Evolutionary conservation across 1,284 basidiomycete species (phyloP).

Genomic region (Gomphus bonarii): DNA sequence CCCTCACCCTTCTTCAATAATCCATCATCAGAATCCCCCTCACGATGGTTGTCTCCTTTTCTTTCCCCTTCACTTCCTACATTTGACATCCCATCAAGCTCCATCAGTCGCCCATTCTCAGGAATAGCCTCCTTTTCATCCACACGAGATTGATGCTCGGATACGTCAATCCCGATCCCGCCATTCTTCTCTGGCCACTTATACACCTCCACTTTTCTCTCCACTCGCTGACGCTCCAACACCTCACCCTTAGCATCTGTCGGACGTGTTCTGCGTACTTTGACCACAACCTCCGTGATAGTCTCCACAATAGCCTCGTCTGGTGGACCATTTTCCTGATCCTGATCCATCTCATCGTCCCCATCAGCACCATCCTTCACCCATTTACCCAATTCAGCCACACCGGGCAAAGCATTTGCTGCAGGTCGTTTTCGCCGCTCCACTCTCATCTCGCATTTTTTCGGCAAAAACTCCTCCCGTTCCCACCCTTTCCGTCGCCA

Average conservation of each 20-base stretch:
- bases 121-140: not conserved
- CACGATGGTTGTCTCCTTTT: not conserved
- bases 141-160: not conserved
- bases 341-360: constrained; percentile 21
- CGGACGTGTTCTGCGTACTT: constrained; percentile 33
- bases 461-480: constrained; percentile 5
- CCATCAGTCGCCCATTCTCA: not conserved
- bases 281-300: constrained; percentile 41
- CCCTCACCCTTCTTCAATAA: not conserved
- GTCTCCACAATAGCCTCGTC: constrained; percentile 36
- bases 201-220: constrained; percentile 59
- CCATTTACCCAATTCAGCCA: not conserved
- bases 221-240: constrained; percentile 54
- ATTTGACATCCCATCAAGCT: not conserved
- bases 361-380: constrained; percentile 17
- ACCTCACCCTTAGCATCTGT: constrained; percentile 35
- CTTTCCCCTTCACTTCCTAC: not conserved
- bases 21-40: not conserved
- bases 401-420: not conserved
- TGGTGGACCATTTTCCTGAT: constrained; percentile 21
- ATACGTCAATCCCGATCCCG: not conserved
- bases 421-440: constrained; percentile 8
- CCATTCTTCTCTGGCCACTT: constrained; percentile 31
- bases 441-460: not conserved
- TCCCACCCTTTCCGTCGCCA: constrained; percentile 7